phyloP scores from a whole-genome alignment of 768 basidiomycete genomes.

The Suillus spraguei region DNA sequence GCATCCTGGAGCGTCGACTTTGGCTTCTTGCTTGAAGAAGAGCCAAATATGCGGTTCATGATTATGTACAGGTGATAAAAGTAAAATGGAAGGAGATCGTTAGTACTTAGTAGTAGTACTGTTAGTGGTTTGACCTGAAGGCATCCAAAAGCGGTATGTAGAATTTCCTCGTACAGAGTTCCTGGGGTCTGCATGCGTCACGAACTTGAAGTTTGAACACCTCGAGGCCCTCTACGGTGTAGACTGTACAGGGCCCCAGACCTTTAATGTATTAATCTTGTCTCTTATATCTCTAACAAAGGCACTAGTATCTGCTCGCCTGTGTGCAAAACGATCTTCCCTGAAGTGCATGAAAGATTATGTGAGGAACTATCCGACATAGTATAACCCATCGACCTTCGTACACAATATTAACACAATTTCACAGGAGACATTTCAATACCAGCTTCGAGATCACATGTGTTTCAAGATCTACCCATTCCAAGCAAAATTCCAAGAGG shows the following conservation, averaged over 20 bases:
- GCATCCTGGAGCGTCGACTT: slow-evolving; percentile 89
- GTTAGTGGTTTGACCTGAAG: neutral
- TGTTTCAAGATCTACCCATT: slow-evolving; percentile 2
- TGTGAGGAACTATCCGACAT: slow-evolving; percentile 2
- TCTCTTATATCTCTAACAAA: neutral
- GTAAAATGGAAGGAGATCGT: neutral
- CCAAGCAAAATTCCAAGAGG: slow-evolving; percentile 8
- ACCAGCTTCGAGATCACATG: neutral
- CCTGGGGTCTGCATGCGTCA: neutral
- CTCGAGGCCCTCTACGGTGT: no score
- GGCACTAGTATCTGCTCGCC: neutral
- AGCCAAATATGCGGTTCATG: slow-evolving; percentile 89
- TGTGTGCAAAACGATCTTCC: neutral
- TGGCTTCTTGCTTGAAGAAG: slow-evolving; percentile 76
- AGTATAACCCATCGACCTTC: slow-evolving; percentile 1
- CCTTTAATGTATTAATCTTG: neutral
- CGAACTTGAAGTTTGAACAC: no score
- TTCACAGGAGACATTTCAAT: slow-evolving; percentile 1
- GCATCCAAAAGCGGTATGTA: neutral
- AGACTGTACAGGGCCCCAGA: neutral
- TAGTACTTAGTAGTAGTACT: neutral
- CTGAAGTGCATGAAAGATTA: neutral
- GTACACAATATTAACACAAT: neutral
- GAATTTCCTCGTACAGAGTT: neutral
- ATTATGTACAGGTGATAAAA: slow-evolving; percentile 3